These are phyloP conservation scores for Neurospora sp. DNA, from an alignment of 495 filamentous ascomycete species.

Conservation along the genomic window DNA sequence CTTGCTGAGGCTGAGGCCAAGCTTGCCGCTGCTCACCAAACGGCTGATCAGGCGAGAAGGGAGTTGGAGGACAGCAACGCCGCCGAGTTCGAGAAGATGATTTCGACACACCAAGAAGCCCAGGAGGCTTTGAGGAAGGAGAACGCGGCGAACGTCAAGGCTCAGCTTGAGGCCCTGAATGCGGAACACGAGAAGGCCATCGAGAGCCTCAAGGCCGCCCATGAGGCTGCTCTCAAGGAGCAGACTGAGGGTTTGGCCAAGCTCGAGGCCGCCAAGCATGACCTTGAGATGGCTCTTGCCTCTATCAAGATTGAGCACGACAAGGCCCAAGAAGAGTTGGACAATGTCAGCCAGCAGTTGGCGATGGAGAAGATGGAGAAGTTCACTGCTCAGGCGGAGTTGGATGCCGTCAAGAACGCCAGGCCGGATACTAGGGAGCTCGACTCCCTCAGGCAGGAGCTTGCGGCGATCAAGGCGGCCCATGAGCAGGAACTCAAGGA, in stretches of 20 bases:
- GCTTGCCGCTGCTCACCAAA: slow-evolving; percentile 19
- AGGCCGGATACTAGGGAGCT: slow-evolving; percentile 41
- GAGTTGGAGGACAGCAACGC: slow-evolving; percentile 34
- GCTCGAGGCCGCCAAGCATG: slow-evolving; percentile 12
- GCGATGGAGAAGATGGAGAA: slow-evolving; percentile 46
- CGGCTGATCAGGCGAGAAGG: slow-evolving; percentile 31
- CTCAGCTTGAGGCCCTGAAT: slow-evolving; percentile 30
- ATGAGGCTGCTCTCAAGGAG: slow-evolving; percentile 14
- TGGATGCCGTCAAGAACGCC: slow-evolving; percentile 41
- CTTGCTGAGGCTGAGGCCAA: slow-evolving; percentile 29
- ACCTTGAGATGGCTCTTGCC: slow-evolving; percentile 12
- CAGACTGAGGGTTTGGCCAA: slow-evolving; percentile 14
- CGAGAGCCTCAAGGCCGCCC: slow-evolving; percentile 31
- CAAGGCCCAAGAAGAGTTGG: slow-evolving; percentile 31
- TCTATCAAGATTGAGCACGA: slow-evolving; percentile 23
- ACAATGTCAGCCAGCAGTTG: slow-evolving; percentile 36
- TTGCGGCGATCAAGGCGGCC: slow-evolving; percentile 16
- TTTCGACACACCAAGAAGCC: slow-evolving; percentile 32
- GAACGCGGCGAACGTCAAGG: slow-evolving; percentile 18
- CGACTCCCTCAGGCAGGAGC: slow-evolving; percentile 30
- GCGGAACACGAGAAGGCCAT: slow-evolving; percentile 31
- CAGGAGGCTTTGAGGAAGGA: slow-evolving; percentile 30
- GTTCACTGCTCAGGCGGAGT: slow-evolving; percentile 41
- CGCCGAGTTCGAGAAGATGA: slow-evolving; percentile 39
- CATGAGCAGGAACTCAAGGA: slow-evolving; percentile 15